Conservation (phyloP, 2,329 filamentous ascomycete genomes). For the Nemania serpens region DNA sequence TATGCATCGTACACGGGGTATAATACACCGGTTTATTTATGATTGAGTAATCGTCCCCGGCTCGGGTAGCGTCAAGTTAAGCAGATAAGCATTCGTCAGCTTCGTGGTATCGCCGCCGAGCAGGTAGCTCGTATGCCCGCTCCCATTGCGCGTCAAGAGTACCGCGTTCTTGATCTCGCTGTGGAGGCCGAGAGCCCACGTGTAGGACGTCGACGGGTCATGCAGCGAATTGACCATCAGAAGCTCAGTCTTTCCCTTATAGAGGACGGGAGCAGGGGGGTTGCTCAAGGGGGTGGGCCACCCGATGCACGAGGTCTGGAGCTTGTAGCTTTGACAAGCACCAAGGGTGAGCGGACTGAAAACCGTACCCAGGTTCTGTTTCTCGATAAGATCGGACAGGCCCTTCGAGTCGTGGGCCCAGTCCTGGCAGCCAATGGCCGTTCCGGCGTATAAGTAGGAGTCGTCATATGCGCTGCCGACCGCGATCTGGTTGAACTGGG, state of each 20-base stretch:
- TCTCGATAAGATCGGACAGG: constrained; percentile 36
- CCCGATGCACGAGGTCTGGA: constrained; percentile 46
- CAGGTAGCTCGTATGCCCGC: constrained; percentile 46
- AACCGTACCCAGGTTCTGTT: constrained; percentile 37
- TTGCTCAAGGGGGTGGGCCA: constrained; percentile 47
- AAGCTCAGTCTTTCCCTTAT: constrained; percentile 40
- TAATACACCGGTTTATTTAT: neutral
- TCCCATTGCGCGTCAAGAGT: constrained; percentile 47
- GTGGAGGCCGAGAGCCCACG: constrained; percentile 44
- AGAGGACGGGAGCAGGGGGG: constrained; percentile 37
- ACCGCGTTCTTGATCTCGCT: constrained; percentile 42
- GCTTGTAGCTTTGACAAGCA: constrained; percentile 42
- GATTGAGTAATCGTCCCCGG: constrained; percentile 33
- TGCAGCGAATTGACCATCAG: constrained; percentile 46
- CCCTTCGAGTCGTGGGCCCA: constrained; percentile 38
- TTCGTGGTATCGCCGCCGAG: constrained; percentile 40
- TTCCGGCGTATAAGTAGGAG: constrained; percentile 35
- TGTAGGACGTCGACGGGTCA: constrained; percentile 48
- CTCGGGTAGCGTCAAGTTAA: constrained; percentile 42
- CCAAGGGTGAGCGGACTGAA: constrained; percentile 43
- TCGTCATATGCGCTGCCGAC: constrained; percentile 34
- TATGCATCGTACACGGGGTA: neutral
- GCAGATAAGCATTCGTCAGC: constrained; percentile 41
- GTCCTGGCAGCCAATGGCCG: constrained; percentile 47
- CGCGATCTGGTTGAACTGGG: constrained; percentile 36